A percentile compares a stretch with the other conserved stretches of the same genome.
phyloP scores from a whole-genome alignment of 1,284 basidiomycete species.

The Inonotus hispidus region DNA sequence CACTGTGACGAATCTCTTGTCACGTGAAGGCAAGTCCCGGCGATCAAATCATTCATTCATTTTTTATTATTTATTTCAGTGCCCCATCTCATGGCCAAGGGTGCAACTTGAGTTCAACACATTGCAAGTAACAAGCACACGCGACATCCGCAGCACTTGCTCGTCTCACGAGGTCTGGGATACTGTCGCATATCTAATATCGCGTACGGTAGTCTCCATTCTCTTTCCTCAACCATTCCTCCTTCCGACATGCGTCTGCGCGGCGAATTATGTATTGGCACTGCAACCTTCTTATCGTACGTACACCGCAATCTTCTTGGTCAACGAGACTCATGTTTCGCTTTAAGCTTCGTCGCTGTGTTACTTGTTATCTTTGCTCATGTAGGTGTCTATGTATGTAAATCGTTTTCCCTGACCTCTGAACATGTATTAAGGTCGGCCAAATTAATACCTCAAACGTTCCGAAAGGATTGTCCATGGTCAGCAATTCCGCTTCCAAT shows the following conservation, averaged over 20 bases:
- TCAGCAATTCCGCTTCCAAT: conserved; percentile 28
- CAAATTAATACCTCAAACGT: conserved; percentile 74
- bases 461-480: conserved; percentile 68
- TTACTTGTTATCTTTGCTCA: conserved; percentile 75
- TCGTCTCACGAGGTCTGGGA: neutral
- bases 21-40: neutral
- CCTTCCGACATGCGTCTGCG: conserved; percentile 17
- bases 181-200: neutral
- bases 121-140: neutral
- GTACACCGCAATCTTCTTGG: conserved; percentile 4
- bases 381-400: conserved; percentile 38
- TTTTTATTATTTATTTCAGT: neutral
- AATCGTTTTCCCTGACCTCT: conserved; percentile 9
- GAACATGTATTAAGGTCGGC: conserved; percentile 49
- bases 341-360: conserved; percentile 51
- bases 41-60: neutral
- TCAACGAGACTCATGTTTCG: neutral
- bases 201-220: neutral
- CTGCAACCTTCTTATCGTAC: conserved; percentile 21
- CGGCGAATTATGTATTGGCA: conserved; percentile 22
- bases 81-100: neutral
- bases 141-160: neutral
- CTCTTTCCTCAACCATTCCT: neutral
- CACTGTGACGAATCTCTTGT: neutral
- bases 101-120: neutral